phyloP scores from a whole-genome alignment of 1,284 basidiomycete species.

The Phellinidium pouzarii region DNA sequence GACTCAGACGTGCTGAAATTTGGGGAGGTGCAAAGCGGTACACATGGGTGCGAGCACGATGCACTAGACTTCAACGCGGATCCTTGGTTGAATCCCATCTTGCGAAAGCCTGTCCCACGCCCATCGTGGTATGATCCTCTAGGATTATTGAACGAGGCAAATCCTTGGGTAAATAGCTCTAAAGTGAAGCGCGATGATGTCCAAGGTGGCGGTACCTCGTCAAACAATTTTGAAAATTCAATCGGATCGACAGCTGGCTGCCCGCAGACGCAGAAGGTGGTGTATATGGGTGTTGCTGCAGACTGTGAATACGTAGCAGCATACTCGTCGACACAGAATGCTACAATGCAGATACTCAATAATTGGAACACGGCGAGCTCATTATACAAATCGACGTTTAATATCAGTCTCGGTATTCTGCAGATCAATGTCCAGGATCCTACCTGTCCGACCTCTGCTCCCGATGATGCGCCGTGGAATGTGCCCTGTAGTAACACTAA shows the following conservation, averaged over 20 bases:
- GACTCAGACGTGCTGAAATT: constrained; percentile 56
- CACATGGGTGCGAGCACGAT: constrained; percentile 62
- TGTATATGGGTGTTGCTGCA: constrained; percentile 84
- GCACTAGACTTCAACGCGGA: constrained; percentile 60
- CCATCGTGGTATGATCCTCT: constrained; percentile 39
- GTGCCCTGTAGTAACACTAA: constrained; percentile 38
- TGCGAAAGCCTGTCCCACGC: constrained; percentile 29
- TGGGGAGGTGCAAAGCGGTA: constrained; percentile 31
- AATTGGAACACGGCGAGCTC: constrained; percentile 75
- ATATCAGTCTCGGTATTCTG: constrained; percentile 79
- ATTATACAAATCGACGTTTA: constrained; percentile 79
- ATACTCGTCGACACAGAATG: constrained; percentile 57
- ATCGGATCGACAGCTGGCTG: constrained; percentile 73
- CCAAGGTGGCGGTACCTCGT: constrained; percentile 41
- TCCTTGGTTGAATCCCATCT: constrained; percentile 47
- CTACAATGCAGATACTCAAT: constrained; percentile 69
- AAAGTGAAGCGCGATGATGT: constrained; percentile 50
- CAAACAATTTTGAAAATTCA: constrained; percentile 54
- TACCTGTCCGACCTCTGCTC: constrained; percentile 46
- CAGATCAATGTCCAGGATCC: constrained; percentile 66
- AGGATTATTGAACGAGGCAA: constrained; percentile 27
- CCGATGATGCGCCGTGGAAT: constrained; percentile 51
- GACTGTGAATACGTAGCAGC: constrained; percentile 75
- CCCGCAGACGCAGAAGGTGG: constrained; percentile 65
- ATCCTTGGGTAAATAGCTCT: constrained; percentile 23